Conservation (phyloP, 2,329 filamentous ascomycete species). For the Cadophora luteo-olivacea region DNA sequence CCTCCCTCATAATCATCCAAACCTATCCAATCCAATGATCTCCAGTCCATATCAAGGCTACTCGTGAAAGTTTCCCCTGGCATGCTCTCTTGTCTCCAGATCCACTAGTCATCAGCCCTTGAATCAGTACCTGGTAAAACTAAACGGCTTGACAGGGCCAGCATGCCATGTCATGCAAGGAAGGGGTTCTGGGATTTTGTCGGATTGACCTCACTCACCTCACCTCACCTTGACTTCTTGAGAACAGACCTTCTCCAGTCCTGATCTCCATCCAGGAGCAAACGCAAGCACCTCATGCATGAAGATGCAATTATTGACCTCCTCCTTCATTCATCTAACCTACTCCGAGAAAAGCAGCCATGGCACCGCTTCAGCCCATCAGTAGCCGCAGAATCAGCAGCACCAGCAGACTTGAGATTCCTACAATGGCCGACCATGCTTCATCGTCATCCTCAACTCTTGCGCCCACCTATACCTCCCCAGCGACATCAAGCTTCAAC, state of each 20-base stretch:
- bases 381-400: conserved; percentile 11
- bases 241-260: conserved; percentile 19
- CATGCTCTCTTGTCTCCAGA: conserved; percentile 4
- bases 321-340: conserved; percentile 11
- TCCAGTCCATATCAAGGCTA: background rate
- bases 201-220: conserved; percentile 3
- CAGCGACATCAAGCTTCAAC: conserved; percentile 10
- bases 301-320: conserved; percentile 24
- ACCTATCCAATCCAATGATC: background rate
- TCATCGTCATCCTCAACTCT: conserved; percentile 32
- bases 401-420: conserved; percentile 21
- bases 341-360: conserved; percentile 19
- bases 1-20: background rate
- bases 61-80: background rate
- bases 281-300: conserved; percentile 24
- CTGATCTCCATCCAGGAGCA: conserved; percentile 15
- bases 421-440: conserved; percentile 19
- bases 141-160: conserved; percentile 25
- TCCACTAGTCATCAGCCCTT: conserved; percentile 13
- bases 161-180: conserved; percentile 16
- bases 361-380: conserved; percentile 26
- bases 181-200: conserved; percentile 7
- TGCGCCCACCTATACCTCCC: conserved; percentile 5
- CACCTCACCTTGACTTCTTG: conserved; percentile 11
- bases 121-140: conserved; percentile 5